Conservation (phyloP, 2,329 filamentous ascomycete genomes). For the Ophiostoma pallidulum region DNA sequence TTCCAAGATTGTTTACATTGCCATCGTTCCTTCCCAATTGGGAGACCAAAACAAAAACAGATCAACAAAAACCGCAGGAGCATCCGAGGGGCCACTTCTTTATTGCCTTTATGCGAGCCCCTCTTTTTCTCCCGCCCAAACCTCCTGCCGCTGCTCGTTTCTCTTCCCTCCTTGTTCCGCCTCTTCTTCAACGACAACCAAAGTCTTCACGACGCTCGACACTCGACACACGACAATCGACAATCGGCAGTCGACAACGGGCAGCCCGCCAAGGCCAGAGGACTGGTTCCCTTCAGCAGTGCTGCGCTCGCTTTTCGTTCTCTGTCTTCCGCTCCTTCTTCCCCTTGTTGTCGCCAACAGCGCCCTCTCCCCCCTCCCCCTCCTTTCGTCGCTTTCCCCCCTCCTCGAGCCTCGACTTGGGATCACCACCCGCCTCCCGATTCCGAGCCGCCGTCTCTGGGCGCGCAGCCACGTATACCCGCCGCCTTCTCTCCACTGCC, state of each 20-base stretch:
- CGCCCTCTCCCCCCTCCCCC: not conserved
- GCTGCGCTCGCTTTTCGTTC: not conserved
- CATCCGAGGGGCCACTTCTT: too few species aligned
- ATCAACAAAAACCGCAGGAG: conserved; percentile 3
- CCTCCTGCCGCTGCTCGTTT: not conserved
- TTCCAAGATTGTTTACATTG: conserved; percentile 15
- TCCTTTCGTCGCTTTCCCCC: not conserved
- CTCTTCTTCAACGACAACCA: conserved; percentile 9
- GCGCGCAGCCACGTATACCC: too few species aligned
- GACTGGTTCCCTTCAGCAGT: conserved; percentile 16
- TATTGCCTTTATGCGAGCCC: conserved; percentile 10
- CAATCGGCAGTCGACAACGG: not conserved
- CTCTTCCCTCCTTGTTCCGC: not conserved
- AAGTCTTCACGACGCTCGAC: conserved; percentile 4
- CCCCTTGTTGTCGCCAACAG: not conserved
- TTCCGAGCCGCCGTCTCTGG: not conserved
- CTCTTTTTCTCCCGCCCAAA: not conserved
- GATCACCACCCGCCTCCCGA: too few species aligned
- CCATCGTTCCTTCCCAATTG: conserved; percentile 9
- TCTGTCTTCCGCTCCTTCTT: not conserved
- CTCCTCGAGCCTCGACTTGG: not conserved
- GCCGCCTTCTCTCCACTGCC: not conserved
- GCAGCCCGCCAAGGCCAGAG: conserved; percentile 3
- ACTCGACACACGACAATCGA: not conserved
- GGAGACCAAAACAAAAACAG: conserved; percentile 13